Evolutionary conservation across 768 basidiomycete genomes (phyloP).

Genomic region (Russula ochroleuca): DNA sequence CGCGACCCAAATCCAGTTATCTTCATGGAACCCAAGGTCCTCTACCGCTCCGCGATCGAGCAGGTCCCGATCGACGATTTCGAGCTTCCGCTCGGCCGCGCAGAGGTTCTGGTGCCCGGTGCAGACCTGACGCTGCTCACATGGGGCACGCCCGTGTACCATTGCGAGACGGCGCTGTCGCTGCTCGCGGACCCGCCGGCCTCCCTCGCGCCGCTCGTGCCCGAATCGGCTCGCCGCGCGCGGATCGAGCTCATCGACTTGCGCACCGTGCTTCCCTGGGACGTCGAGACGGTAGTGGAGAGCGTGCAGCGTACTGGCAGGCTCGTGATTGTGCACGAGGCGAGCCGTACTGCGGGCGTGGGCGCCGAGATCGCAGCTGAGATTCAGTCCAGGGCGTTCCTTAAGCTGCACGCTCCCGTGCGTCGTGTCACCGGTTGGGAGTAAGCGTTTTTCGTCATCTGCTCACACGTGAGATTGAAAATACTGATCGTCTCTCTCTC

Average conservation of each 20-base stretch:
- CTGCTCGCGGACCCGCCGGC: constrained; percentile 65
- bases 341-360: constrained; percentile 80
- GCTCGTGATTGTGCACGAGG: constrained; percentile 89
- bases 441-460: constrained; percentile 48
- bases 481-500: constrained; percentile 17
- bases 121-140: constrained; percentile 84
- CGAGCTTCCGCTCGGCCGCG: constrained; percentile 74
- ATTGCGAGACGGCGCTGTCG: constrained; percentile 79
- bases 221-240: constrained; percentile 57
- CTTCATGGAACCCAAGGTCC: constrained; percentile 92
- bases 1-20: constrained; percentile 92
- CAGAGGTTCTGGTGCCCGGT: constrained; percentile 70
- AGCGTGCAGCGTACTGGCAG: constrained; percentile 83
- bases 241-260: constrained; percentile 88
- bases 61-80: constrained; percentile 91
- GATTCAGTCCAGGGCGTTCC: constrained; percentile 82
- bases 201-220: constrained; percentile 59
- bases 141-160: constrained; percentile 92
- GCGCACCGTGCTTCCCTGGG: constrained; percentile 87
- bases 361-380: constrained; percentile 91
- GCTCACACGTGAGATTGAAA: neutral
- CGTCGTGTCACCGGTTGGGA: constrained; percentile 90
- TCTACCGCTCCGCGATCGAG: constrained; percentile 91
- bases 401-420: constrained; percentile 84
- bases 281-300: constrained; percentile 71